Conservation (phyloP, 345 rosid species). For the Aegle marmelos region DNA sequence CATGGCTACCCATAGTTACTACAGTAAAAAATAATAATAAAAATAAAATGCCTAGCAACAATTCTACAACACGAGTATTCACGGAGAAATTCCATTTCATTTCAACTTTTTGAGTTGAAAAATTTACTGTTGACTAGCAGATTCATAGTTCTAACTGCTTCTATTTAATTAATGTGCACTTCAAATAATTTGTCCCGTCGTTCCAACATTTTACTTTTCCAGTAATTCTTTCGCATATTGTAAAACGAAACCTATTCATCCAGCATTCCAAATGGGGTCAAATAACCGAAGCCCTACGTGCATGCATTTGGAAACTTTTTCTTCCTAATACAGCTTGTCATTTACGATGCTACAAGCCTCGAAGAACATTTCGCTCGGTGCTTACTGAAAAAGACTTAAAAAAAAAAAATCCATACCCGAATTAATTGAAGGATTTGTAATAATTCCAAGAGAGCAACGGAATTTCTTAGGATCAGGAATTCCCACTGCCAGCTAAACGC, state of each 20-base stretch:
- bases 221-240: not conserved
- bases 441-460: not conserved
- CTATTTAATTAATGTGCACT: too few species aligned
- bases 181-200: not conserved
- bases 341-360: not conserved
- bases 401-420: not conserved
- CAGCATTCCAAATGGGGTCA: not conserved
- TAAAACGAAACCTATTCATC: not conserved
- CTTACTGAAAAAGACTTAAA: not conserved
- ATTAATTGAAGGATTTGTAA: not conserved
- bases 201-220: not conserved
- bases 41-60: too few species aligned
- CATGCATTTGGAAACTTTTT: too few species aligned
- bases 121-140: not conserved
- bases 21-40: too few species aligned
- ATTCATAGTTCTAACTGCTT: not conserved
- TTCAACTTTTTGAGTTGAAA: not conserved
- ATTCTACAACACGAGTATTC: not conserved
- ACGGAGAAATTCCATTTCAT: not conserved
- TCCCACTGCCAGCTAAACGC: slow-evolving; percentile 32
- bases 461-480: slow-evolving; percentile 25
- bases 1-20: too few species aligned
- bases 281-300: too few species aligned
- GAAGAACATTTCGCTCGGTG: not conserved
- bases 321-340: not conserved